Evolutionary conservation across 73 alveolate genomes (phyloP), one percentile per base, ranked within the genome.

Genomic region (Stentor coeruleus): DNA sequence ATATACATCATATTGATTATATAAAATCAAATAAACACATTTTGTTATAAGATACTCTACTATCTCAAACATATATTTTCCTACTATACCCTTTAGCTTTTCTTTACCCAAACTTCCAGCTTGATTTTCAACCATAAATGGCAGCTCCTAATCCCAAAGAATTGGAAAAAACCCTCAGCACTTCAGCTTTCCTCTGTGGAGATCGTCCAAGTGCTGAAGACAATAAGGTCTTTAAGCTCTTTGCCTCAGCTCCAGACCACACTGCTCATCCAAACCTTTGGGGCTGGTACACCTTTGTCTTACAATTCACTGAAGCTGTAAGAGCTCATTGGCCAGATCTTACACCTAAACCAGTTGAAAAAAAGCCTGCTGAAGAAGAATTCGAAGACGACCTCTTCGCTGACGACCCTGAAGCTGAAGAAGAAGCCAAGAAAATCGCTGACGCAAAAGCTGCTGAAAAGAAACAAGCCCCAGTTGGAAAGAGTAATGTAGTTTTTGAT

Each of bases 401-500:
- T 39, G 84, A 82, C 75, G 88, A 82, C 37, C 84, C 58, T 28
- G 84, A 73, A 28, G 89, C 11, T 4, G 91, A 60, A 3, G 86
- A 49, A 38, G 88, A 49, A 33, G 79, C 79, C 14, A 82, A 82
- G 39, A 58, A 41, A 66, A 20, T 66, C n/a, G 79, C 79, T 20
- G 79, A 66, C 35, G 74, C 75, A 58, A 75, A 39, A 36, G 87
- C 89, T 36, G 38, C 38, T 6, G 89, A 79, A 11, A 83, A 83
- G 38, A 85, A 85, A 84, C 80, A 76, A 39, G 86, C 84, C 3
- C 83, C 79, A 74, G 83, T 60, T 4, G 84, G 86, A 38, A 91
- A 91, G 87, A 89, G 96, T 20, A 86, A 87, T 59, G 86, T 94
- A 75, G 81, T 94, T 83, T 66, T 92, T 77, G 98, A 94, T 58